Evolutionary conservation across 116 monocot species (phyloP).

Genomic region (Posidonia oceanica): DNA sequence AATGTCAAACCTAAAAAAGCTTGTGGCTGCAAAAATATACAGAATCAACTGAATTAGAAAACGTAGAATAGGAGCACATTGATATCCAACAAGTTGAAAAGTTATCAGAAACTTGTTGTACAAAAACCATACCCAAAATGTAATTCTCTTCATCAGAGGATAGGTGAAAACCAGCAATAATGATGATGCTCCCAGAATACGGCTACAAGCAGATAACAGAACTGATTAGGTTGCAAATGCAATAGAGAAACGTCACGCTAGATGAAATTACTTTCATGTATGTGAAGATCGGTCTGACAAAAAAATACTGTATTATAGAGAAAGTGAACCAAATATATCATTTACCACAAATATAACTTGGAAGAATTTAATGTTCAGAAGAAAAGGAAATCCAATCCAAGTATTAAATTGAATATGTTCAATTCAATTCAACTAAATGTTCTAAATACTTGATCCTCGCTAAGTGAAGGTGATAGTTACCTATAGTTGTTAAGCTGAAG

Average conservation of each 20-base stretch:
- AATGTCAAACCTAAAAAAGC: slow-evolving; percentile 94
- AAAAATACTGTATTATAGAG: not conserved
- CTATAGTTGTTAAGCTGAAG: slow-evolving; percentile 93
- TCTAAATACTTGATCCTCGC: too few species aligned
- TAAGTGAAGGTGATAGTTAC: slow-evolving; percentile 14
- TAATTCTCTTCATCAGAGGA: slow-evolving; percentile 96
- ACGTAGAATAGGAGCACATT: not conserved
- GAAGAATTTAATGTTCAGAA: too few species aligned
- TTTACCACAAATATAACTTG: too few species aligned
- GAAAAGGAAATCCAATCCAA: too few species aligned
- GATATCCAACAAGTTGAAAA: not conserved
- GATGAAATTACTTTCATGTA: not conserved
- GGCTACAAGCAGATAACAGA: slow-evolving; percentile 23
- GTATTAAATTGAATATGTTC: too few species aligned
- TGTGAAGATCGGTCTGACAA: not conserved
- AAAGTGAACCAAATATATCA: too few species aligned
- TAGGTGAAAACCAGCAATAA: slow-evolving; percentile 77
- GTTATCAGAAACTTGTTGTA: not conserved
- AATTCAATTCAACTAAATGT: too few species aligned
- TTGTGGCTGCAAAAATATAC: slow-evolving; percentile 55
- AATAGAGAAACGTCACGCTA: not conserved
- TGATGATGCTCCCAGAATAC: slow-evolving; percentile 80
- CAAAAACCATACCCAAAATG: slow-evolving; percentile 67
- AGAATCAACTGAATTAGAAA: not conserved
- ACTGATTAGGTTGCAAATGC: not conserved